Base-by-base conservation (phyloP, 495 filamentous ascomycete genomes). In the Mycothermus thermophilus region DNA sequence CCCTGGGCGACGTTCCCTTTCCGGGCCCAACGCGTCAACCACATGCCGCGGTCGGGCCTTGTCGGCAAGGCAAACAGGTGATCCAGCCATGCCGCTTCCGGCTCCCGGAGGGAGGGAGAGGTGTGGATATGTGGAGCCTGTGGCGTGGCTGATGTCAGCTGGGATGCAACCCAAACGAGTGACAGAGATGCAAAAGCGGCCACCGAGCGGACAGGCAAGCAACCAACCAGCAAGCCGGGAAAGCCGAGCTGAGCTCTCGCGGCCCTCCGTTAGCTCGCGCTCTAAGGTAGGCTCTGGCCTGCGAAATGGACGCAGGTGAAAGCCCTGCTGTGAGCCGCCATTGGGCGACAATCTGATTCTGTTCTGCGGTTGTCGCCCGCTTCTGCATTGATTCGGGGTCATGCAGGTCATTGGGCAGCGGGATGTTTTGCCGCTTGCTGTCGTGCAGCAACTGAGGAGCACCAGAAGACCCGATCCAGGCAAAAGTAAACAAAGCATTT, bases 131-230 rank as follows among this genome's bases (percentile, higher is more conserved):
- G 16, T 12, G 29, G 22, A 13, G 22, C 19, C 24, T 15, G 37
- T 46, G 40, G 44, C 35, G 37, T 38, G 36, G 35, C 40, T 46
- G 39, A 43, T 41, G 35, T 38, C 39, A 52, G 48, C 48, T 48
- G 48, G 36, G 37, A 16, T 37, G 38, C 23, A 38, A 33, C 34
- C 34, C 34, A 37, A 29, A 40, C n/a, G n/a, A n/a, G n/a, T n/a
- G n/a, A n/a, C n/a, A n/a, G n/a, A n/a, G n/a, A n/a, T n/a, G n/a
- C n/a, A n/a, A n/a, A n/a, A n/a, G n/a, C n/a, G n/a, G n/a, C n/a
- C n/a, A n/a, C n/a, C n/a, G n/a, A n/a, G n/a, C n/a, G n/a, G n/a
- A n/a, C n/a, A n/a, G n/a, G n/a, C n/a, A n/a, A n/a, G n/a, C n/a
- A n/a, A n/a, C n/a, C n/a, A n/a, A n/a, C n/a, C n/a, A n/a, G n/a